Evolutionary conservation across 108 stramenopile genomes (phyloP).

Genomic region (Aurantiochytrium sp.): DNA sequence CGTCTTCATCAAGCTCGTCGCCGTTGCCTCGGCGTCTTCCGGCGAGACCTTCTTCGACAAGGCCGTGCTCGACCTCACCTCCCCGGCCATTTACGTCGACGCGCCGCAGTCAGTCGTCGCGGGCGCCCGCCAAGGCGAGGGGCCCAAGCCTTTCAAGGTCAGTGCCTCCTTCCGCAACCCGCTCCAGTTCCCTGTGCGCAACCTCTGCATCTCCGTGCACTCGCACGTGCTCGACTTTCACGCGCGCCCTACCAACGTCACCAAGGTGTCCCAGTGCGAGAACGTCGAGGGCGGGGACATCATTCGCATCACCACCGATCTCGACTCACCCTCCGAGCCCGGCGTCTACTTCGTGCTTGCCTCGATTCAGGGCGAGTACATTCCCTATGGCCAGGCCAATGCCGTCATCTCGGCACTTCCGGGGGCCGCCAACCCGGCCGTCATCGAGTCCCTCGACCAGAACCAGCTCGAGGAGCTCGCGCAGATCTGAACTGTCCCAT

Average conservation of each 20-base stretch:
- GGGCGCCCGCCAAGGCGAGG: neutral
- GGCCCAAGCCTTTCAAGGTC: neutral
- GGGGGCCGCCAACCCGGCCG: neutral
- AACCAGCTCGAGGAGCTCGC: neutral
- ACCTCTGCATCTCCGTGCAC: slow-evolving; percentile 19
- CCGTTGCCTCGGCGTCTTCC: neutral
- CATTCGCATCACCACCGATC: neutral
- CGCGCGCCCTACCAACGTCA: neutral
- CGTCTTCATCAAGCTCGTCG: neutral
- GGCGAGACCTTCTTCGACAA: slow-evolving; percentile 1
- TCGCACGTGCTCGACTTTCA: slow-evolving; percentile 25
- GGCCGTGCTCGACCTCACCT: neutral
- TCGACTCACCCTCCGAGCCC: neutral
- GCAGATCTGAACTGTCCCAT: neutral
- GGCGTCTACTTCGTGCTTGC: slow-evolving; percentile 16
- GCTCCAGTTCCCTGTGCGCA: neutral
- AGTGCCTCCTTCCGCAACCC: slow-evolving; percentile 20
- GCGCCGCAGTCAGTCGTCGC: neutral
- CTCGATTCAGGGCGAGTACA: neutral
- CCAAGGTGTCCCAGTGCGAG: neutral
- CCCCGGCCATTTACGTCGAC: neutral
- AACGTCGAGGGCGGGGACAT: neutral
- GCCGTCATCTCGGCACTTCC: neutral
- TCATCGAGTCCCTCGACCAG: neutral
- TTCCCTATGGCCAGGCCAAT: neutral